These are phyloP conservation scores for Albifimbria verrucaria DNA, from an alignment of 2,329 filamentous ascomycete species.

Conservation along the genomic window DNA sequence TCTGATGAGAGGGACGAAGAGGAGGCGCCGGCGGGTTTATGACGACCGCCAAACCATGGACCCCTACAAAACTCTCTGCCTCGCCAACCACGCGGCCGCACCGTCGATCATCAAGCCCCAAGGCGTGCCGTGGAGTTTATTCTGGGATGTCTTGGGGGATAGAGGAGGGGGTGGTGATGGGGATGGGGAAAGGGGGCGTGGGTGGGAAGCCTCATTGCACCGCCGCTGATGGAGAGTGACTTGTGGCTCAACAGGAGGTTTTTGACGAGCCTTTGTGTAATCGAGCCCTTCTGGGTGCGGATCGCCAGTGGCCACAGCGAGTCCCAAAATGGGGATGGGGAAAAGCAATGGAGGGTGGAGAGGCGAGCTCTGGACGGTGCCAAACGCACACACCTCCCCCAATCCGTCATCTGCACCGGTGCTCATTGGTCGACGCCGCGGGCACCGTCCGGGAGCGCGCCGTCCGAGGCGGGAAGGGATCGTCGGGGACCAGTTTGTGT, in stretches of 20 bases:
- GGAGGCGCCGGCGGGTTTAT: too few relatives aligned
- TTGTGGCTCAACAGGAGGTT: constrained; percentile 23
- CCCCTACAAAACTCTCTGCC: too few relatives aligned
- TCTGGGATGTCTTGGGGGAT: too few relatives aligned
- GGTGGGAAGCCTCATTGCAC: too few relatives aligned
- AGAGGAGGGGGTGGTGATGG: not conserved
- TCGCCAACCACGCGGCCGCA: too few relatives aligned
- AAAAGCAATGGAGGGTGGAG: not conserved
- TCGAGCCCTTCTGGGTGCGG: too few relatives aligned
- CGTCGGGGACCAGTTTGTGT: not conserved
- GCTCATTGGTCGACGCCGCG: not conserved
- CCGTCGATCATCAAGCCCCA: too few relatives aligned
- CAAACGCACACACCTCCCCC: not conserved
- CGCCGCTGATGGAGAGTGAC: constrained; percentile 18
- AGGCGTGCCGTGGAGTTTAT: too few relatives aligned
- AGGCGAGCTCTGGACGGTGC: too few relatives aligned
- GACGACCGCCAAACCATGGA: too few relatives aligned
- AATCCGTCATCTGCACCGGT: not conserved
- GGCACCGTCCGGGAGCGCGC: not conserved
- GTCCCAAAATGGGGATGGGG: not conserved
- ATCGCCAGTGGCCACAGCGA: not conserved
- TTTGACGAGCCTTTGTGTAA: too few relatives aligned
- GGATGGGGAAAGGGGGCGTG: not conserved
- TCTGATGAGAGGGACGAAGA: too few relatives aligned
- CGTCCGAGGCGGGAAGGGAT: not conserved